phyloP scores from a whole-genome alignment of 345 rosid genomes.

The Turritis glabra region DNA sequence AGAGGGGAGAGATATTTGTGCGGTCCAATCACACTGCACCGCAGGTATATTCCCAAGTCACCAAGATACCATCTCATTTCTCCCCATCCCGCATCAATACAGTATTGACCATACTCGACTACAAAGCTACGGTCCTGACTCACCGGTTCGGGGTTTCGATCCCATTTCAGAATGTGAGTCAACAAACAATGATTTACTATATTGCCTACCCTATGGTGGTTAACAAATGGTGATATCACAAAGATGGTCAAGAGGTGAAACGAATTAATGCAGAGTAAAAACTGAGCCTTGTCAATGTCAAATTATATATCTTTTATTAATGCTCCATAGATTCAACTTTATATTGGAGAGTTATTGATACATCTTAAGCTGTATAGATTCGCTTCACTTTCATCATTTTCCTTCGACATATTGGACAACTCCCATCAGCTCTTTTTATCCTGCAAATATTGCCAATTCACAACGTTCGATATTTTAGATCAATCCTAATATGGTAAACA shows the following conservation, averaged over 20 bases:
- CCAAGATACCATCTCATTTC: too few species aligned
- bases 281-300: not conserved
- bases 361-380: constrained; percentile 45
- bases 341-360: not conserved
- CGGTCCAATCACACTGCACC: too few species aligned
- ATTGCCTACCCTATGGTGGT: too few species aligned
- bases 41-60: too few species aligned
- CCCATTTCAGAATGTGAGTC: not conserved
- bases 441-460: constrained; percentile 45
- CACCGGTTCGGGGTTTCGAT: too few species aligned
- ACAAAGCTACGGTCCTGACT: too few species aligned
- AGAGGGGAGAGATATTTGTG: too few species aligned
- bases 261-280: constrained; percentile 1
- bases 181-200: too few species aligned
- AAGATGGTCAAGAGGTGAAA: not conserved
- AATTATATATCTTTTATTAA: not conserved
- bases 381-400: constrained; percentile 66
- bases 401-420: constrained; percentile 70
- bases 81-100: too few species aligned
- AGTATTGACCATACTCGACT: too few species aligned
- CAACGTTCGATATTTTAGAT: not conserved
- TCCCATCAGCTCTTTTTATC: constrained; percentile 59
- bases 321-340: not conserved
- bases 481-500: not conserved
- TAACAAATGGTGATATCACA: not conserved